Evolutionary conservation across 805 yeast genomes (phyloP).

Genomic region (Myxozyma lipomycoides): DNA sequence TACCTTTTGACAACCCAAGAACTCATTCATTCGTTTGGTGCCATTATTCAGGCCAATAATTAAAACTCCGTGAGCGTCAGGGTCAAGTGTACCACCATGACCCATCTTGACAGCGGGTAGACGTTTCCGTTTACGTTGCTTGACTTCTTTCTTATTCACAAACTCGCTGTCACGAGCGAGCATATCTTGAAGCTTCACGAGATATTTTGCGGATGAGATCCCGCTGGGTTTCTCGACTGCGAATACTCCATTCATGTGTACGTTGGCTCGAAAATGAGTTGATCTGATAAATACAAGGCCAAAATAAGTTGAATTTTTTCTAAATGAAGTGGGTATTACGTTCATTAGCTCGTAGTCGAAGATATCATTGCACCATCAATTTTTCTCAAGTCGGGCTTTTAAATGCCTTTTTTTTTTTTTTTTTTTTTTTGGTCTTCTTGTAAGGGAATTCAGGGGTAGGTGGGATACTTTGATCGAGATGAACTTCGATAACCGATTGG

Average conservation of each 20-base stretch:
- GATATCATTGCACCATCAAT: no score
- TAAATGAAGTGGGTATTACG: no score
- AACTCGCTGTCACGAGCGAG: slow-evolving; percentile 61
- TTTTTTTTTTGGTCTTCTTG: neutral
- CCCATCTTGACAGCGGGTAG: slow-evolving; percentile 71
- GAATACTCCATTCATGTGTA: slow-evolving; percentile 79
- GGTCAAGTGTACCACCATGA: slow-evolving; percentile 97
- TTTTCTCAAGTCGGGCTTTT: no score
- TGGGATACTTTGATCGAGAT: no score
- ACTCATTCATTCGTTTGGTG: slow-evolving; percentile 72
- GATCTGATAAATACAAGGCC: no score
- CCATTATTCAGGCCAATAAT: slow-evolving; percentile 92
- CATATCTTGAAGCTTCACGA: slow-evolving; percentile 59
- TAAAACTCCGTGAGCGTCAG: slow-evolving; percentile 86
- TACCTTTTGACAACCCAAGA: slow-evolving; percentile 68
- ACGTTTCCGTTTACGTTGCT: slow-evolving; percentile 40
- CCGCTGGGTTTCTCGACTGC: slow-evolving; percentile 91
- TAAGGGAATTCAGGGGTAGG: no score
- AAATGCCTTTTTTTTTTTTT: no score
- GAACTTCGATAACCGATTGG: no score
- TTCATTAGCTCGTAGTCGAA: no score
- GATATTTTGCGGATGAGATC: slow-evolving; percentile 68
- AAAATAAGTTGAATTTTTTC: no score
- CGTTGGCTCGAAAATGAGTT: neutral
- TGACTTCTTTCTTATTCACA: slow-evolving; percentile 49